Base-by-base conservation (phyloP, 257 asterid genomes). In the Solanum chmielewskii region DNA sequence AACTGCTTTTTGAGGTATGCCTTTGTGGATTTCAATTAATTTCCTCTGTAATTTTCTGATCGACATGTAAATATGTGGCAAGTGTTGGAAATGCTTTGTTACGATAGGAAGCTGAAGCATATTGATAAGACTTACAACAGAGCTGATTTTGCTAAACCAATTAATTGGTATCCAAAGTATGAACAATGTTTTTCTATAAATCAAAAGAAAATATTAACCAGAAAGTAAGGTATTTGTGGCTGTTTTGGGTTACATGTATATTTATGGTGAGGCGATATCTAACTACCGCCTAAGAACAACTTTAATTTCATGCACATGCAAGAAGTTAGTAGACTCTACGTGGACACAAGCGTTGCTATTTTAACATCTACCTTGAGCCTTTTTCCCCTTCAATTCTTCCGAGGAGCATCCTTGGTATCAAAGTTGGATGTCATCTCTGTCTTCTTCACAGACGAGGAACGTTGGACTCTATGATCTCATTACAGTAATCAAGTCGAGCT, bases 1-100 rank as follows among this genome's bases (percentile, higher is more conserved):
- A 97, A 94, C 92, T 95, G 87, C 93, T 97, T 88, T 93, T 90
- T 73, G 99, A 96, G 96, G 99, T 96, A 91, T 64, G 89, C 62
- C 88, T 69, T 21, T 12, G 71, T 69, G 27, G 23, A 23, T 45
- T 16, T 69, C 6, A 13, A 29, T 44, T 49, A 56, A n/a, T 81
- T 85, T 84, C 31, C 27, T n/a, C 3, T 21, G n/a, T 70, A 45
- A 10, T 47, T 47, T 84, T 62, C 78, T 29, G 41, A 12, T 60
- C 16, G 8, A 13, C 37, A n/a, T 35, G 86, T 62, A 62, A 31
- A 23, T 60, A 29, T 41, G 20, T 84, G 59, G 42, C 16, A 84
- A 84, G n/a, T 45, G 59, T 35, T 25, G 69, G n/a, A 84, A 37
- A 64, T 64, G 76, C 41, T 84, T 84, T 15, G 11, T n/a, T 62